Base-by-base conservation (phyloP, 1,284 basidiomycete species). In the Ustilago vetiveriae region DNA sequence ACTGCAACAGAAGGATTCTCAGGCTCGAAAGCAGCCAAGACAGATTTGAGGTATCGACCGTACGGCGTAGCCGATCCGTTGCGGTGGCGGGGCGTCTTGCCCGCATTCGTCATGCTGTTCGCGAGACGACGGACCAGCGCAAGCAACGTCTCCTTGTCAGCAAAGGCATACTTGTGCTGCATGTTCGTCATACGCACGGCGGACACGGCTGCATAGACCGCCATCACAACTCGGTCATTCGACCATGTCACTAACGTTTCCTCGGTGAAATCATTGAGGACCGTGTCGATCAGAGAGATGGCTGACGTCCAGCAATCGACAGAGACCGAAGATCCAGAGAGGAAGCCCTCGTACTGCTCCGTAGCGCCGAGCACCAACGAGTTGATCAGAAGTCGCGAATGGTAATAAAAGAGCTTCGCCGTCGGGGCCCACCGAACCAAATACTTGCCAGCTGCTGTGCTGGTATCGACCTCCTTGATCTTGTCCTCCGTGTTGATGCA, bases 41-140 rank as follows among this genome's bases (percentile, higher is more conserved):
- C 71, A 13, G 70, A 70, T 30, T 47, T 70, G 56, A 77, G 71
- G 23, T 74, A 75, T 5, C 58, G 52, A 8, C 73, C 75, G 21
- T 75, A 77, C 1, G 75, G 70, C 11, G 63, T 72, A 2, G 75
- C 75, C 7, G 74, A 75, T 0, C 75, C 73, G 32, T 75, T 74
- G 32, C 75, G 71, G 33, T 77, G 75, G 16, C 56, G 55, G 14
- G 75, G 75, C 6, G 72, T 75, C 51, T 64, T 67, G 36, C 75
- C 75, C n/a, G 75, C 75, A 21, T 51, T 59, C 4, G 60, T 68
- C 54, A 77, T 59, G 30, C 68, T 60, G 13, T 46, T 50, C 37
- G 65, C 58, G 2, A 77, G 53, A 3, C 55, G 43, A 29, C 67
- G 64, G 3, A 72, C 72, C 6, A 64, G 53, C 9, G 54, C 57